Base-by-base conservation (phyloP, 2,329 filamentous ascomycete genomes). In the Cadophora gregata region DNA sequence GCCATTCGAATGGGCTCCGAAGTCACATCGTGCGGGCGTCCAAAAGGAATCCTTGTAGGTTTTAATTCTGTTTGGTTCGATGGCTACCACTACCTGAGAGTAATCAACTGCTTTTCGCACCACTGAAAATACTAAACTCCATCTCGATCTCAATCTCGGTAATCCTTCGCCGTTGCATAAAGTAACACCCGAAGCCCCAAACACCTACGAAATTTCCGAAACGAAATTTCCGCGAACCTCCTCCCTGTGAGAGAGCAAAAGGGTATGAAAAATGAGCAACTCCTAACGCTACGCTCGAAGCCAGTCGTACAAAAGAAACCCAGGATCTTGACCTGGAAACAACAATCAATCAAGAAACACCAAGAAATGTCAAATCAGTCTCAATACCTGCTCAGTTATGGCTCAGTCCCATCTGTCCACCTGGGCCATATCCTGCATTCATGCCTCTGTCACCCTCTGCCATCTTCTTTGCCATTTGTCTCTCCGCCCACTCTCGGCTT, bases 401-500 rank as follows among this genome's bases (percentile, higher is more conserved):
- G 31, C 58, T 72, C 42, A 75, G 62, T 27, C 71, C 74, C 64
- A 72, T 21, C 27, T 76, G 71, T 45, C 72, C 72, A 38, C 71
- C 73, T 16, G 72, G 72, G 31, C 71, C 72, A 66, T 73, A 73
- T 9, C 69, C 72, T 69, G 70, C 66, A 36, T 61, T 62, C 65
- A 74, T 59, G 12, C 71, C 71, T 59, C 72, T 73, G 12, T 75
- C 72, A 48, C 65, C 63, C 33, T 71, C 70, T 51, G 66, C 60
- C 55, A 70, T 42, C 61, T 72, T 77, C 63, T 68, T 76, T 4
- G 68, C 68, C 65, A 70, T 70, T 74, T 85, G 84, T 77, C 84
- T 87, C 74, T 88, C 86, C 12, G 86, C 86, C 86, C 87, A 89
- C 71, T 88, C 85, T 38, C 86, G 82, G 70, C 86, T 86, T 66